Percentiles rank a stretch among this genome's conserved stretches.
Conservation (phyloP, 148 eudicot species). For the Euryodendron excelsum region DNA sequence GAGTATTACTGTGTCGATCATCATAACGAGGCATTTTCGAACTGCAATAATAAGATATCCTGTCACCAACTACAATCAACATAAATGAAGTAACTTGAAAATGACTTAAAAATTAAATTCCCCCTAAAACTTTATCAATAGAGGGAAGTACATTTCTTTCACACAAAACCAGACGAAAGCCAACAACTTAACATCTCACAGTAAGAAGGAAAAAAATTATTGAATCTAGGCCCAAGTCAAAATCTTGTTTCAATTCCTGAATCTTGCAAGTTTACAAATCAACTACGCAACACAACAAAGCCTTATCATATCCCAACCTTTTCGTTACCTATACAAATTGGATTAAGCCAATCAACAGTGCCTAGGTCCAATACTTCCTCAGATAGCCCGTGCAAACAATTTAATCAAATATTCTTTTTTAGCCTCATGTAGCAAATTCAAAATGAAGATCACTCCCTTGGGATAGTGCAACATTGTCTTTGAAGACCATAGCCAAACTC, state of each 20-base stretch:
- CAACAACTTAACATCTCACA: not conserved
- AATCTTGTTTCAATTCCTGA: not conserved
- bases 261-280: not conserved
- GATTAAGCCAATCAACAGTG: not conserved
- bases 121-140: not conserved
- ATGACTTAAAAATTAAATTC: not conserved
- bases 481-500: too few species aligned
- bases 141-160: not conserved
- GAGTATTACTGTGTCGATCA: constrained; percentile 55
- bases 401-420: too few species aligned
- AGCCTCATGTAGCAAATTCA: not conserved
- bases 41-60: not conserved
- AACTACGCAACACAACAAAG: not conserved
- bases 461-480: too few species aligned
- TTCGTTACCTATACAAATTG: too few species aligned
- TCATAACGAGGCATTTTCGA: constrained; percentile 69
- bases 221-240: not conserved
- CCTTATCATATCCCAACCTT: too few species aligned
- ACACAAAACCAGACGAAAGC: not conserved
- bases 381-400: not conserved
- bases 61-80: not conserved
- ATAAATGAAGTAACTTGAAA: not conserved
- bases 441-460: too few species aligned
- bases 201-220: too few species aligned
- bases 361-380: too few species aligned